These are phyloP conservation scores for Tremellales sp. DNA, from an alignment of 1,284 basidiomycete species.

Conservation along the genomic window DNA sequence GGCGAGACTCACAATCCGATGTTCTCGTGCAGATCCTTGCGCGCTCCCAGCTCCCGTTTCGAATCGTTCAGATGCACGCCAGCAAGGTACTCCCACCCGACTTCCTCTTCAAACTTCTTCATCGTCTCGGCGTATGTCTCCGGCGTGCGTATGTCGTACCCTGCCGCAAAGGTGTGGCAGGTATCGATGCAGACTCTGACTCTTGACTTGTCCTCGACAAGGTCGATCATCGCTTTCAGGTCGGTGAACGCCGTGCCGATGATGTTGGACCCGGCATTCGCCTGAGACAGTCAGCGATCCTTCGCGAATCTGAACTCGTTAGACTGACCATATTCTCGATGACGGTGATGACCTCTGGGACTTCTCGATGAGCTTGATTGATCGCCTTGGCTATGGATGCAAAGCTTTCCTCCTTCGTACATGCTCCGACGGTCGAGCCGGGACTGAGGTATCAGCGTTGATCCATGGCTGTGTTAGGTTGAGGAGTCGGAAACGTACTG, in stretches of 20 bases:
- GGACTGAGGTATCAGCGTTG: conserved; percentile 54
- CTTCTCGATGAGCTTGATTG: conserved; percentile 70
- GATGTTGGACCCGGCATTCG: conserved; percentile 68
- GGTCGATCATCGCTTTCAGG: conserved; percentile 63
- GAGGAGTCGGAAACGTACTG: conserved; percentile 56
- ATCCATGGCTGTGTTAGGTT: not conserved
- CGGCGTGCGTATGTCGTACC: conserved; percentile 70
- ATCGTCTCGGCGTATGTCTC: conserved; percentile 49
- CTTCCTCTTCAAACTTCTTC: conserved; percentile 59
- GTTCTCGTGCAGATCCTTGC: conserved; percentile 76
- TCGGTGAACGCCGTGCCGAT: conserved; percentile 70
- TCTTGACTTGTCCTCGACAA: conserved; percentile 68
- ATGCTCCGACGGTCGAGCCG: conserved; percentile 69
- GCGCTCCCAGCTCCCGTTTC: conserved; percentile 60
- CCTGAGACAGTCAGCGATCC: conserved; percentile 49
- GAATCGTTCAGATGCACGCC: conserved; percentile 85
- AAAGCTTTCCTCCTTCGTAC: conserved; percentile 61
- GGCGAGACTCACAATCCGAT: conserved; percentile 62
- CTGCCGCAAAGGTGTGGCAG: conserved; percentile 78
- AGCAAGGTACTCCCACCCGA: conserved; percentile 68
- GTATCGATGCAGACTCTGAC: conserved; percentile 84
- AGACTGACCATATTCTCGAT: conserved; percentile 75
- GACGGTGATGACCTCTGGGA: conserved; percentile 61
- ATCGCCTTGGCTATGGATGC: conserved; percentile 67
- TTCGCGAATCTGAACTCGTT: not conserved